A percentile compares a stretch with the other conserved stretches of the same genome.
These are phyloP conservation scores for Fusarium staphyleae DNA, from an alignment of 2,329 filamentous ascomycete genomes.

Conservation along the genomic window DNA sequence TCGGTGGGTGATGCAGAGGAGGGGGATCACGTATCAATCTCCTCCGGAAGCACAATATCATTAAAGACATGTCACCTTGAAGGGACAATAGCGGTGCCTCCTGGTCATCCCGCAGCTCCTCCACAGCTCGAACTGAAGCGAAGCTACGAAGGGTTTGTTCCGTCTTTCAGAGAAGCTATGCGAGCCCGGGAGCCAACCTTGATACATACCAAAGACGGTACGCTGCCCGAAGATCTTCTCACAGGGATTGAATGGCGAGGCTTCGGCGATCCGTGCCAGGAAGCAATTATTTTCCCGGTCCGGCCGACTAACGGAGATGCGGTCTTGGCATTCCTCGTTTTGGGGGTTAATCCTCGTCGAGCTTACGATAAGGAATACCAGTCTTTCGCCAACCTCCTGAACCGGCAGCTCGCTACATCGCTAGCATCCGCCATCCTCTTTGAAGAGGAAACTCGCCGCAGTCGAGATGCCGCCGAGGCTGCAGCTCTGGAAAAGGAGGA, in stretches of 20 bases:
- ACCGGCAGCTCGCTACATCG: conserved; percentile 63
- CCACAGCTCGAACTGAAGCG: conserved; percentile 47
- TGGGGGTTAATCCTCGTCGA: conserved; percentile 72
- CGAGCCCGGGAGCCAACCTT: conserved; percentile 47
- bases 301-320: conserved; percentile 68
- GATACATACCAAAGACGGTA: conserved; percentile 53
- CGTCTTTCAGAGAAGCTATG: conserved; percentile 49
- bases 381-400: conserved; percentile 58
- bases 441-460: conserved; percentile 68
- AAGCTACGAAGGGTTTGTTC: conserved; percentile 46
- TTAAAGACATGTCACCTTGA: conserved; percentile 48
- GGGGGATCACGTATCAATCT: conserved; percentile 45
- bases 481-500: conserved; percentile 46
- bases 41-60: conserved; percentile 48
- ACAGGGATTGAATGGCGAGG: conserved; percentile 65
- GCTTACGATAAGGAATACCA: conserved; percentile 75
- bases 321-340: conserved; percentile 69
- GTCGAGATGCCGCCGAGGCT: conserved; percentile 45
- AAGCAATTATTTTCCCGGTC: conserved; percentile 72
- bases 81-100: conserved; percentile 46
- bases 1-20: conserved; percentile 50
- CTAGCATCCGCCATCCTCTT: conserved; percentile 70
- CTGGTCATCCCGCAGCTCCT: conserved; percentile 45
- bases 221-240: conserved; percentile 63
- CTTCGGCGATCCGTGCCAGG: conserved; percentile 65